phyloP scores from a whole-genome alignment of 1,139 yeast species.

The Kodamaea arcana region DNA sequence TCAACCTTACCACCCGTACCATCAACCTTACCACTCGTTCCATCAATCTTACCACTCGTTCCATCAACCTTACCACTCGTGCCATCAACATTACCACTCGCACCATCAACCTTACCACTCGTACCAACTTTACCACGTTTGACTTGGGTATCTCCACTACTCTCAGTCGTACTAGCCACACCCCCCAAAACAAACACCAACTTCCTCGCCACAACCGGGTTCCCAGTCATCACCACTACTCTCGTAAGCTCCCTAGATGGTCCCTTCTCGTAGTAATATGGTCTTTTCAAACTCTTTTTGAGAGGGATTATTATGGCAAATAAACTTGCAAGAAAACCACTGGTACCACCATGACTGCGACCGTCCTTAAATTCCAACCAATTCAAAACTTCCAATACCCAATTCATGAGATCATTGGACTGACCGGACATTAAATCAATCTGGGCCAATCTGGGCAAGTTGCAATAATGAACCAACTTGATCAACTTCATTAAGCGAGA shows the following conservation, averaged over 20 bases:
- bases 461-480: conserved; percentile 37
- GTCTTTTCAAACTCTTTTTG: conserved; percentile 35
- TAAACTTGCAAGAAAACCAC: conserved; percentile 40
- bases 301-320: conserved; percentile 42
- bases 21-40: too few relatives aligned
- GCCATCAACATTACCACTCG: too few relatives aligned
- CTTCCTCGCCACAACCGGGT: conserved; percentile 59
- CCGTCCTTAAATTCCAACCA: conserved; percentile 66
- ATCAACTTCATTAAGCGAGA: conserved; percentile 32
- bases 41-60: too few relatives aligned
- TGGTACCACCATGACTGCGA: conserved; percentile 15
- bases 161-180: conserved; percentile 12
- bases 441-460: conserved; percentile 34
- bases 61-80: too few relatives aligned
- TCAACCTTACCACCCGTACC: too few relatives aligned
- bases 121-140: too few relatives aligned
- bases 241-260: conserved; percentile 35
- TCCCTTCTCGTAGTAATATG: conserved; percentile 20
- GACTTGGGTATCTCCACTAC: neutral
- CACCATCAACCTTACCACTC: too few relatives aligned
- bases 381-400: conserved; percentile 55
- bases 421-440: conserved; percentile 1
- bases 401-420: conserved; percentile 31
- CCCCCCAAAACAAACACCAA: conserved; percentile 53
- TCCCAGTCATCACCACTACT: conserved; percentile 55